Conservation (phyloP, 2,329 filamentous ascomycete species). For the Trichoderma hamatum region DNA sequence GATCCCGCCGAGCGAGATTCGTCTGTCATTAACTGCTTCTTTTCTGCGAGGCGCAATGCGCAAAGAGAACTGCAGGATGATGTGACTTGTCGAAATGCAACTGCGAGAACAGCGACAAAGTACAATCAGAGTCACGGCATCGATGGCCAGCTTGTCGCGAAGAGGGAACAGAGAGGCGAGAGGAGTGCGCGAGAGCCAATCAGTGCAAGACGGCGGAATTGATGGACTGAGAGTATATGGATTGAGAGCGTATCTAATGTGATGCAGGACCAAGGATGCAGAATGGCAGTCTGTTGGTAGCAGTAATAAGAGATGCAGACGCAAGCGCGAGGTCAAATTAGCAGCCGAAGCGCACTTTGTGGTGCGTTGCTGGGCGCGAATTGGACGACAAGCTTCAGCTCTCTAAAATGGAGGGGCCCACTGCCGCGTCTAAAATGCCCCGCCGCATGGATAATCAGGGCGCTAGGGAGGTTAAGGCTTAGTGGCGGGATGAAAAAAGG, state of each 20-base stretch:
- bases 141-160: conserved; percentile 2
- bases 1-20: neutral
- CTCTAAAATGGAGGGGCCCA: conserved; percentile 18
- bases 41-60: neutral
- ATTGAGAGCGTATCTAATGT: neutral
- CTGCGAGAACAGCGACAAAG: conserved; percentile 1
- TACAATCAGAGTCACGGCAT: neutral
- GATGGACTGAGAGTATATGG: neutral
- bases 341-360: conserved; percentile 1
- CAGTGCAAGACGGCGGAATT: neutral
- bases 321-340: neutral
- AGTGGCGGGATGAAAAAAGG: neutral
- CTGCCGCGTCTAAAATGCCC: conserved; percentile 24
- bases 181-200: neutral
- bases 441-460: neutral
- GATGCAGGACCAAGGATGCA: neutral
- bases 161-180: neutral
- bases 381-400: neutral
- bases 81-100: neutral
- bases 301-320: neutral
- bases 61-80: neutral
- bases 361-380: conserved; percentile 5
- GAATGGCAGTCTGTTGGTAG: neutral
- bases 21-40: neutral
- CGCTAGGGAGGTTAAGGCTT: neutral